Evolutionary conservation across 75 land plant species (phyloP), one percentile per base, ranked within the genome.

Genomic region (Selaginella tamariscina): DNA sequence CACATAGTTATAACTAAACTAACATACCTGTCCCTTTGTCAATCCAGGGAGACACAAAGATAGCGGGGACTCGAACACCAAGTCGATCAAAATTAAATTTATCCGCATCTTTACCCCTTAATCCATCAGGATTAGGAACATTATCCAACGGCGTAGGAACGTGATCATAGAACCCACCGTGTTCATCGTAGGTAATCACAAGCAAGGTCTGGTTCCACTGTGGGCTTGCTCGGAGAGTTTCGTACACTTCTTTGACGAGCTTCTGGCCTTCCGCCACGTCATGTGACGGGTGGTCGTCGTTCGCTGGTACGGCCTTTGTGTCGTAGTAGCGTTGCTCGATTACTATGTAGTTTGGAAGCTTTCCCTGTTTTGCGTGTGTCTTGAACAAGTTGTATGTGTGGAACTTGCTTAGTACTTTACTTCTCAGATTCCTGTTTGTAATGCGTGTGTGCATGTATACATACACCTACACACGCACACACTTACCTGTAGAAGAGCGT

Each of bases 261-360:
- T 27, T 75, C 80, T 92, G 94, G 29, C 94, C 94, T 21, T 23
- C 2, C 30, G 85, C 78, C 65, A 92, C 86, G 69, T 92, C 94
- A 59, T 92, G 94, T 11, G 97, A 82, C 0, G 97, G 97, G 65
- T 92, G 97, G 69, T 92, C 97, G 32, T 92, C 97, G 56, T 88
- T 88, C 21, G 89, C 94, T 1, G 97, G 89, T 2, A 54, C 68
- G 44, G 69, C 9, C 27, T 72, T 54, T 2, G 75, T 67, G 55
- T 91, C 85, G 59, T 88, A 88, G 69, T 88, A 91, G 21, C 89
- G 59, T 75, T 84, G 97, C 78, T 91, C 97, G 2, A 91, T 70
- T 21, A 91, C 97, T 24, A 64, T 82, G 31, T 88, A 88, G 56
- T 84, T 88, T 9, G 93, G 89, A 8, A 91, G 81, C 68, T 44